Evolutionary conservation across 2,329 filamentous ascomycete genomes (phyloP).

Genomic region (Phyllosticta citriasiana): DNA sequence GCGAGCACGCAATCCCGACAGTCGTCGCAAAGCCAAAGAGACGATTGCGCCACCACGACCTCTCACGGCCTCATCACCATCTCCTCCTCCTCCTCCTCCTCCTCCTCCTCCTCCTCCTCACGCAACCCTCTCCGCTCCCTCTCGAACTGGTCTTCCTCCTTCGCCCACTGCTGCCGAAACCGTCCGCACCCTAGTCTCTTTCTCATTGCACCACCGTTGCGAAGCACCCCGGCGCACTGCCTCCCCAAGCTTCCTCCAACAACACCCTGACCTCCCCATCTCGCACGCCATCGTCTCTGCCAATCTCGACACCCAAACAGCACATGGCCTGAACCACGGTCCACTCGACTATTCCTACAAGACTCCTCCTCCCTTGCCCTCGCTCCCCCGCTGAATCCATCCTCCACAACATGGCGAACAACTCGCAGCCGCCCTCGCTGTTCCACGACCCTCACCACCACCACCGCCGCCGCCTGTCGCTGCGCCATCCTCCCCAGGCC

Average conservation of each 20-base stretch:
- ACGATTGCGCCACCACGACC: too few relatives aligned
- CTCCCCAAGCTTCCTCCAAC: neutral
- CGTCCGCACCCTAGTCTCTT: neutral
- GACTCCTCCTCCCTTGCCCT: conserved; percentile 3
- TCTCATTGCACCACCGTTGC: neutral
- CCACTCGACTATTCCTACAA: neutral
- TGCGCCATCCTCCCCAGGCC: conserved; percentile 8
- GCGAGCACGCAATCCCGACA: too few relatives aligned
- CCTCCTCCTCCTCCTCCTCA: neutral
- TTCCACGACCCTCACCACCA: conserved; percentile 10
- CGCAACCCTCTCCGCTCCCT: neutral
- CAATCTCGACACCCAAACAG: conserved; percentile 5
- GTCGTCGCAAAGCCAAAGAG: neutral
- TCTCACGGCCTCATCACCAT: neutral
- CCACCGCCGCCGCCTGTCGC: conserved; percentile 6
- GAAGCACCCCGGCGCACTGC: neutral
- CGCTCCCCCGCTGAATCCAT: neutral
- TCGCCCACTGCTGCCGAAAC: neutral
- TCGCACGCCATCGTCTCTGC: conserved; percentile 7
- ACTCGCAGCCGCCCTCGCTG: conserved; percentile 7
- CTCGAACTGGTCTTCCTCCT: neutral
- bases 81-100: too few relatives aligned
- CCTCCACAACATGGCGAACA: conserved; percentile 1
- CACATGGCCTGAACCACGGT: conserved; percentile 9
- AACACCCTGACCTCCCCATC: neutral